Evolutionary conservation across 371 early-diverging fungal genomes (phyloP).

Genomic region (Nosema muscidifuracis): DNA sequence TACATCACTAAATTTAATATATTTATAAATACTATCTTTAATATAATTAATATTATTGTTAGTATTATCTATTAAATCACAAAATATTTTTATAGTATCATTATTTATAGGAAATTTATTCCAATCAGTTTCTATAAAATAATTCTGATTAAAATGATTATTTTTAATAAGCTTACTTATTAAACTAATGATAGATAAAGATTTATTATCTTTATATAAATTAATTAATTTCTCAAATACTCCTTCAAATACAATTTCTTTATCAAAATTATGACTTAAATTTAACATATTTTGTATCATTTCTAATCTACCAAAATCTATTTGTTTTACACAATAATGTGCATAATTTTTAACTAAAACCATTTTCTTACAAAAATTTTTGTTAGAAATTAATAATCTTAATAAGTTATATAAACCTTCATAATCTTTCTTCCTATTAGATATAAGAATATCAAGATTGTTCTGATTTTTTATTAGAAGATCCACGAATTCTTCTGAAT

Average conservation of each 20-base stretch:
- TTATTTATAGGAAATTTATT: neutral
- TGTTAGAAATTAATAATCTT: neutral
- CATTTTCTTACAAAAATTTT: neutral
- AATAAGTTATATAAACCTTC: conserved; percentile 3
- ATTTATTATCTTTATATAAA: neutral
- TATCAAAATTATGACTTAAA: conserved; percentile 12
- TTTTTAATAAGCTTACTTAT: conserved; percentile 1
- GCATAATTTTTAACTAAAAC: neutral
- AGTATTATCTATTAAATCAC: conserved; percentile 24
- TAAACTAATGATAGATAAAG: neutral
- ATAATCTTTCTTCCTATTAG: neutral
- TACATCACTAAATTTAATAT: neutral
- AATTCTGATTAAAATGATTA: conserved; percentile 34
- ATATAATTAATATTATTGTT: conserved; percentile 22
- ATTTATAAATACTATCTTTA: conserved; percentile 11
- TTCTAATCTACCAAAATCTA: neutral
- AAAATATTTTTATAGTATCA: too few species aligned
- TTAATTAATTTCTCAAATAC: conserved; percentile 23
- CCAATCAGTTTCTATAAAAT: conserved; percentile 31
- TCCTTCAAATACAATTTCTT: conserved; percentile 21
- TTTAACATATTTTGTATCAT: conserved; percentile 5
- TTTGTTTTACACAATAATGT: conserved; percentile 5
- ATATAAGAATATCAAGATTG: neutral
- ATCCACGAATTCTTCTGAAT: conserved; percentile 19
- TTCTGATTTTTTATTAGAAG: conserved; percentile 10